These are phyloP conservation scores for Boletus patriciae DNA, from an alignment of 768 basidiomycete species.

Conservation along the genomic window DNA sequence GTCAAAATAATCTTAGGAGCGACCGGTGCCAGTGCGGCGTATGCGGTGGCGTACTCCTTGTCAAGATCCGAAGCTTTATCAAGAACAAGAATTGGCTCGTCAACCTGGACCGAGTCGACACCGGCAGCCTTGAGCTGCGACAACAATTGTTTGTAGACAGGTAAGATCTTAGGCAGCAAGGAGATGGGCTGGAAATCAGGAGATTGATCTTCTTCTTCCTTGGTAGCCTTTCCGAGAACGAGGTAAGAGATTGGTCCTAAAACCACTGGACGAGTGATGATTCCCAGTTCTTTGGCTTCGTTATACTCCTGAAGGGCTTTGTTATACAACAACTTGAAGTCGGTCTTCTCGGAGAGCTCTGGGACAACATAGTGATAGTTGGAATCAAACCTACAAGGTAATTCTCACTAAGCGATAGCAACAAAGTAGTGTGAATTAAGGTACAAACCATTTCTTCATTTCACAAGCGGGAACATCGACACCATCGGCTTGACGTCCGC, in stretches of 20 bases:
- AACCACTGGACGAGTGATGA: conserved; percentile 91
- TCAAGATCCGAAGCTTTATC: conserved; percentile 77
- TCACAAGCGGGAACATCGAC: conserved; percentile 97
- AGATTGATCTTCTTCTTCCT: conserved; percentile 57
- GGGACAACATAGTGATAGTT: conserved; percentile 99
- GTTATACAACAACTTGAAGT: conserved; percentile 96
- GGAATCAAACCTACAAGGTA: conserved; percentile 79
- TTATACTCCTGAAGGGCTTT: conserved; percentile 92
- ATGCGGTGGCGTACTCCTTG: conserved; percentile 77
- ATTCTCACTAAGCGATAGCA: background rate
- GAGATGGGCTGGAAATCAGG: conserved; percentile 88
- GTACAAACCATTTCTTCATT: conserved; percentile 97
- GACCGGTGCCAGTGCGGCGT: conserved; percentile 75
- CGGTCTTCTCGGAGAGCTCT: conserved; percentile 84
- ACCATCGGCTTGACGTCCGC: conserved; percentile 90
- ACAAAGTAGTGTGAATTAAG: background rate
- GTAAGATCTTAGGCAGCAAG: conserved; percentile 84
- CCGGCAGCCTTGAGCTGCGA: conserved; percentile 90
- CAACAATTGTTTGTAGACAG: conserved; percentile 89
- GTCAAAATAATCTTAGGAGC: conserved; percentile 92
- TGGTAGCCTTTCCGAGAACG: conserved; percentile 85
- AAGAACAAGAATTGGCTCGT: conserved; percentile 94
- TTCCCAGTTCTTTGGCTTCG: conserved; percentile 88
- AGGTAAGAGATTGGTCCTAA: conserved; percentile 97
- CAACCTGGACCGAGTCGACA: conserved; percentile 92